Base-by-base conservation (phyloP, 1,139 yeast species). In the Yamadazyma dushanensis region DNA sequence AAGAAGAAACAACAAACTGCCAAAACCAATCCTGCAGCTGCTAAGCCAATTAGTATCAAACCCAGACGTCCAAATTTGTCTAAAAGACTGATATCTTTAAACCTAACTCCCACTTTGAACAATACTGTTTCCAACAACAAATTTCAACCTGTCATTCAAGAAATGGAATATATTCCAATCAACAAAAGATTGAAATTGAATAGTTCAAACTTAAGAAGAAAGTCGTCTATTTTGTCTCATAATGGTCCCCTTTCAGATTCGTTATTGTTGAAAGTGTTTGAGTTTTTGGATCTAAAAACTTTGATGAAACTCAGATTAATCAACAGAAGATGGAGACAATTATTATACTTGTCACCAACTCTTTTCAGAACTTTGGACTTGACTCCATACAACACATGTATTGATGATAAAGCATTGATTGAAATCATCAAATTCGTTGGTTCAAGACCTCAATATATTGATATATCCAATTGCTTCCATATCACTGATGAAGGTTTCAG, bases 401-500 rank as follows among this genome's bases (percentile, higher is more conserved):
- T 84, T 18, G 73, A 76, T 47, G 90, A 84, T 55, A 55, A 63
- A 10, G 73, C 78, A 0, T 60, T 83, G 34, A 67, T 72, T 9
- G 65, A 73, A 31, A 80, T 84, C 32, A 77, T 85, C 1, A 76
- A 80, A 47, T 81, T 83, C 57, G 89, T 79, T 6, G 90, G 90
- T 0, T 63, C 80, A 2, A 65, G 92, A 35, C 89, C 90, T 0
- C 65, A 64, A 41, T 41, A 56, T 11, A 78, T 84, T 33, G 76
- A 83, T 49, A 71, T 84, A 15, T 79, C 88, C 15, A 78, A 80
- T 54, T 84, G 94, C 53, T 83, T 80, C 59, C 90, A 84, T 52
- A 66, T 84, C 8, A 82, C 89, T 0, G 90, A 83, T 53, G 82
- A 74, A 44, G 89, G 90, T 0, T 84, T 83, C 54, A 73, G 79